phyloP scores from a whole-genome alignment of 257 asterid species.

The Solanum appendiculatum region DNA sequence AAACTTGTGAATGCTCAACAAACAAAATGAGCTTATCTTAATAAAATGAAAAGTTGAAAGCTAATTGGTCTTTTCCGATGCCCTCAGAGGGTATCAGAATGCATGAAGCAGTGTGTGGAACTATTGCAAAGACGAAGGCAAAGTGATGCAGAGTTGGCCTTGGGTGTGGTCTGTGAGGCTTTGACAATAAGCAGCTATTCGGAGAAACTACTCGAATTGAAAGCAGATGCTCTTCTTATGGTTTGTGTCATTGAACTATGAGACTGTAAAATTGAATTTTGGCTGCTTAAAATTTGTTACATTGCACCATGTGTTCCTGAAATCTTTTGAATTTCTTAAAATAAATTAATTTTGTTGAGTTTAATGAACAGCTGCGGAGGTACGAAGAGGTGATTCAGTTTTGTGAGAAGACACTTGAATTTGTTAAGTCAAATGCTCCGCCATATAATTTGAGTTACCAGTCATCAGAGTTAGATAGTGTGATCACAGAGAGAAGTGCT shows the following conservation, averaged over 20 bases:
- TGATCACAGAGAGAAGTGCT: conserved; percentile 39
- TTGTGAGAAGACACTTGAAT: conserved; percentile 54
- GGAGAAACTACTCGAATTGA: conserved; percentile 58
- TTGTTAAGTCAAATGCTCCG: conserved; percentile 30
- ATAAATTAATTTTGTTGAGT: background rate
- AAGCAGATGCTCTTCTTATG: conserved; percentile 80
- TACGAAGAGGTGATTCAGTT: conserved; percentile 73
- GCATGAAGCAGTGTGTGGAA: conserved; percentile 51
- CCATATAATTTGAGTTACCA: conserved; percentile 18
- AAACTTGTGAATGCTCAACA: background rate
- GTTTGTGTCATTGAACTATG: conserved; percentile 29
- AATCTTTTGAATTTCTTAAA: background rate
- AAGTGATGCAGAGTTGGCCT: conserved; percentile 52
- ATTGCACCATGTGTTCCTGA: background rate
- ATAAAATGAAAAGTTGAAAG: background rate
- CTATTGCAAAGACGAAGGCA: conserved; percentile 41
- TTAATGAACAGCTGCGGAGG: conserved; percentile 58
- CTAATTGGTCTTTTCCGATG: conserved; percentile 4
- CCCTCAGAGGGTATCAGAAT: conserved; percentile 62
- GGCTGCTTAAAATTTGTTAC: background rate
- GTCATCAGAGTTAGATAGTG: conserved; percentile 25
- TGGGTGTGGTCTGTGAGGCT: conserved; percentile 59
- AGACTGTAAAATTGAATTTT: background rate
- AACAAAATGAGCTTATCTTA: background rate
- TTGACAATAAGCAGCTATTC: conserved; percentile 64